phyloP scores from a whole-genome alignment of 2,329 filamentous ascomycete species.

The Phialophora chinensis region DNA sequence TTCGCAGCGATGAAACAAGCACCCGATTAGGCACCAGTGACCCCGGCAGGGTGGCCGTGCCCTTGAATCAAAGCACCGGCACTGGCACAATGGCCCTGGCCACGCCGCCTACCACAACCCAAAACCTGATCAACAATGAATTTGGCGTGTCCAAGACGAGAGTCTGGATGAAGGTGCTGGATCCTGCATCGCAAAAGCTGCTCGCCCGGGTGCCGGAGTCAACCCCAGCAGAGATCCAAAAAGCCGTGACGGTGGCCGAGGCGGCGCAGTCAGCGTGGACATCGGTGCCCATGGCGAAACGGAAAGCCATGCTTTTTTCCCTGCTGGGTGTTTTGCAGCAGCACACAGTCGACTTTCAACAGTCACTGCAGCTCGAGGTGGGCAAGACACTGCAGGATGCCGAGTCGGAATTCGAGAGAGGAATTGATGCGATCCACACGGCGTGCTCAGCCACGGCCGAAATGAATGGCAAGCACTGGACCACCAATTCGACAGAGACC shows the following conservation, averaged over 20 bases:
- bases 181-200: conserved; percentile 39
- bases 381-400: conserved; percentile 42
- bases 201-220: conserved; percentile 39
- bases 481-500: conserved; percentile 41
- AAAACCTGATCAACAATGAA: conserved; percentile 38
- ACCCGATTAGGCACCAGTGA: conserved; percentile 4
- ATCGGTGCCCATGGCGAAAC: conserved; percentile 32
- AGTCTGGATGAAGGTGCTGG: conserved; percentile 39
- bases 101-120: conserved; percentile 6
- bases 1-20: conserved; percentile 8
- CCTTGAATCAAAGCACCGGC: background rate
- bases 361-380: conserved; percentile 31
- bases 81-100: conserved; percentile 10
- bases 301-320: conserved; percentile 34
- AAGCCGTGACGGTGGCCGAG: conserved; percentile 37
- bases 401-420: conserved; percentile 40
- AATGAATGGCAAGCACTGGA: conserved; percentile 36
- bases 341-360: conserved; percentile 6
- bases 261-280: conserved; percentile 40
- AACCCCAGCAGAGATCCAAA: conserved; percentile 39
- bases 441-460: conserved; percentile 41
- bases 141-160: conserved; percentile 29
- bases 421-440: conserved; percentile 41
- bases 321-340: conserved; percentile 9
- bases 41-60: background rate